Conservation (phyloP, 306 rosid species). For the Trichosanthes truncata region DNA sequence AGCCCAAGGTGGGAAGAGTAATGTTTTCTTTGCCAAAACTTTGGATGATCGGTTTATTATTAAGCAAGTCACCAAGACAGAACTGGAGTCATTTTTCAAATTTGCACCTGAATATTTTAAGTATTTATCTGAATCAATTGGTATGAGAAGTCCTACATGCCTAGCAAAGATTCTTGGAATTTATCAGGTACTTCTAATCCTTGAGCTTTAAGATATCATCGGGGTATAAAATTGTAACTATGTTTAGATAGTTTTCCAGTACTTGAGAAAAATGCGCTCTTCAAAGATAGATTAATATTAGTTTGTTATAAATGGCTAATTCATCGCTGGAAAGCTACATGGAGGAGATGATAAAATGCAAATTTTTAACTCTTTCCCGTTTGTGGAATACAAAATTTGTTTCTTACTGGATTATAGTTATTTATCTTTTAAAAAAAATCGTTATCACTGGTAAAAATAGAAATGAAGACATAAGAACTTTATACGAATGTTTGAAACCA, state of each 20-base stretch:
- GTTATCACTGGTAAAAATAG: not conserved
- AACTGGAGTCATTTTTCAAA: conserved; percentile 84
- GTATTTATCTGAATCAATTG: conserved; percentile 76
- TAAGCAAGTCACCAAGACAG: conserved; percentile 90
- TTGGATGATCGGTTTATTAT: conserved; percentile 86
- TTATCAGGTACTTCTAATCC: conserved; percentile 56
- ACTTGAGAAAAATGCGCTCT: not conserved
- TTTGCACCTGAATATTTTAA: conserved; percentile 88
- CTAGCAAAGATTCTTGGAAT: conserved; percentile 97
- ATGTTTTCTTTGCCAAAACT: conserved; percentile 92
- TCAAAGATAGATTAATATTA: not conserved
- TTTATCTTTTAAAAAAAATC: not conserved
- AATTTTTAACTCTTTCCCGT: not conserved
- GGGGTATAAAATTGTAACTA: not conserved
- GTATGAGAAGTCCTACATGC: conserved; percentile 78
- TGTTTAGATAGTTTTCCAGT: not conserved
- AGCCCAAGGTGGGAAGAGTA: conserved; percentile 99
- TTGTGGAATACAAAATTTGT: not conserved
- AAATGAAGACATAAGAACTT: not conserved
- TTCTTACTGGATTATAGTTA: not conserved
- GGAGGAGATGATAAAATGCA: not conserved
- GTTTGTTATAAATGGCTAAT: not conserved
- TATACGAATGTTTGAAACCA: not conserved
- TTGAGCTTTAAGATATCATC: not conserved
- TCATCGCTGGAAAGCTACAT: not conserved